Conservation (phyloP, 192 early-diverging fungal genomes). For the Linnemannia exigua region DNA sequence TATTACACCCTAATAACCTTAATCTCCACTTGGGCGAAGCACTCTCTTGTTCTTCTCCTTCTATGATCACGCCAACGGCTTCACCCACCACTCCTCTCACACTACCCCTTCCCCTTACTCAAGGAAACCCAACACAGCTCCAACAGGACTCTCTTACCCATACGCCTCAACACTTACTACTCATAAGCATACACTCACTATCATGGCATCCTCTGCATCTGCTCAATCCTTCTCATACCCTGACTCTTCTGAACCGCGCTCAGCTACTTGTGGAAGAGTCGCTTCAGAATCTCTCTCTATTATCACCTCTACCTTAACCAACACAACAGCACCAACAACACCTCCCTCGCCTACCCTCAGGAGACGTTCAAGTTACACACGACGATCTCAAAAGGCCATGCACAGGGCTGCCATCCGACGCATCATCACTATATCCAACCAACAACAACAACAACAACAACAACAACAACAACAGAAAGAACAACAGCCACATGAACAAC, state of each 20-base stretch:
- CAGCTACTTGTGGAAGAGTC: not conserved
- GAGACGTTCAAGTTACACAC: constrained; percentile 20
- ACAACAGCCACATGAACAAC: not conserved
- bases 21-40: not conserved
- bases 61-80: not conserved
- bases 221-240: not conserved
- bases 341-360: constrained; percentile 7
- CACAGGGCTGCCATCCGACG: constrained; percentile 25
- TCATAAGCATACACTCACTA: not conserved
- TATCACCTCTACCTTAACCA: not conserved
- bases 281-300: not conserved
- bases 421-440: constrained; percentile 28
- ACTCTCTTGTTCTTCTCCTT: not conserved
- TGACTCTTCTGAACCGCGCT: not conserved
- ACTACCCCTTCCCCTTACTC: not conserved
- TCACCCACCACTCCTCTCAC: not conserved
- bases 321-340: not conserved
- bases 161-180: not conserved
- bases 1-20: not conserved
- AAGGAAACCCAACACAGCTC: not conserved
- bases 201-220: not conserved
- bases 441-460: constrained; percentile 28
- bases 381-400: constrained; percentile 28
- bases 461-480: not conserved
- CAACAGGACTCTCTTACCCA: not conserved